Conservation (phyloP, 179 eudicot genomes). For the Spinacia oleracea region DNA sequence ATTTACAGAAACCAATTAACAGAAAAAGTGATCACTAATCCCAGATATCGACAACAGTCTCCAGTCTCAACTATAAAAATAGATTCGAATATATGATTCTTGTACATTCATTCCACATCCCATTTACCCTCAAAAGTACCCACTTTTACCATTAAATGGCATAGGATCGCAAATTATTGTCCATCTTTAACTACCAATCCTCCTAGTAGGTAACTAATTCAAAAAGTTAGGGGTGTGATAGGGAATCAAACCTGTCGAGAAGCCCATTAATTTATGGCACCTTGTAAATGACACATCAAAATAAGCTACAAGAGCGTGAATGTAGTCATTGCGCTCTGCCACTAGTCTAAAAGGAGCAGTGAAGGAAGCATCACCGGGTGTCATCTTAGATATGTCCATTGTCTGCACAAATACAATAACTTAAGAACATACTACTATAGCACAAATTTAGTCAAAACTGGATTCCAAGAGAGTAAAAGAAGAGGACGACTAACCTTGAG, state of each 20-base stretch:
- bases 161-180: not conserved
- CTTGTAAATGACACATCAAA: slow-evolving; percentile 90
- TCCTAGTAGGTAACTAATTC: not conserved
- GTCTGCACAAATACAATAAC: slow-evolving; percentile 45
- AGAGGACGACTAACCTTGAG: slow-evolving; percentile 63
- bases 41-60: no score
- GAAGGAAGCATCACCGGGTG: slow-evolving; percentile 93
- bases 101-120: not conserved
- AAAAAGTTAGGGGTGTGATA: not conserved
- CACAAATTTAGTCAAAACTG: not conserved
- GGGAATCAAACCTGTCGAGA: slow-evolving; percentile 73
- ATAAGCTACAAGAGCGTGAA: slow-evolving; percentile 97
- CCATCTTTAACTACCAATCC: not conserved
- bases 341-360: slow-evolving; percentile 90
- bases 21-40: no score
- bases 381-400: slow-evolving; percentile 98
- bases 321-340: slow-evolving; percentile 90
- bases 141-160: not conserved
- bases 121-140: not conserved
- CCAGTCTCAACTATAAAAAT: no score
- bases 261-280: slow-evolving; percentile 85
- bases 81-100: not conserved
- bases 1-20: no score
- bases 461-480: not conserved
- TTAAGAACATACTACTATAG: not conserved